Evolutionary conservation across 1,284 basidiomycete genomes (phyloP).

Genomic region (Apiotrichum akiyoshidainum): DNA sequence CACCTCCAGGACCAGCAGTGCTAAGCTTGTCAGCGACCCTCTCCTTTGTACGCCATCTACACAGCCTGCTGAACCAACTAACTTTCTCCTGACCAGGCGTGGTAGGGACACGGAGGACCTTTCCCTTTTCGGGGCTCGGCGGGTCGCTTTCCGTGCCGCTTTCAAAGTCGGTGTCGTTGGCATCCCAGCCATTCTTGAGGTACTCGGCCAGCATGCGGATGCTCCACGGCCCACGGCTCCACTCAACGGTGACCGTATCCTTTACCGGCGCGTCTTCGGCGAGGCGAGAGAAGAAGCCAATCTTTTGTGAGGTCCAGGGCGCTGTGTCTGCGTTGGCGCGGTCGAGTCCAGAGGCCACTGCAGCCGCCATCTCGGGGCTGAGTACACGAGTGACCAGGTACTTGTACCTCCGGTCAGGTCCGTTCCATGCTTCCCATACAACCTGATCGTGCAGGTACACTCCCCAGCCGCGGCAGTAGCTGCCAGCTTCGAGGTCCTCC

Average conservation of each 20-base stretch:
- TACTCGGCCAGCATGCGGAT: constrained; percentile 4
- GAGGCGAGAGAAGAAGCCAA: constrained; percentile 2
- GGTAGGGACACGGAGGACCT: too few relatives aligned
- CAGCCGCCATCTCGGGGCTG: too few relatives aligned
- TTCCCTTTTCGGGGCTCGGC: background rate
- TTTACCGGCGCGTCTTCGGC: background rate
- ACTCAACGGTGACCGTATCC: background rate
- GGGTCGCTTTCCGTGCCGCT: background rate
- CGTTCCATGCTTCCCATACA: constrained; percentile 7
- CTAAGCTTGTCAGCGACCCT: background rate
- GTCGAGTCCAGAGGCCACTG: background rate
- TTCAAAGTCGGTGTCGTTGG: background rate
- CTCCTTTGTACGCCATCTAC: background rate
- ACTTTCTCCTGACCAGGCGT: background rate
- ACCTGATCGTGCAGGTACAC: background rate
- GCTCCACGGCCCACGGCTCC: background rate
- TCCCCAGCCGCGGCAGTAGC: constrained; percentile 3
- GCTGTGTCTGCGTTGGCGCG: too few relatives aligned
- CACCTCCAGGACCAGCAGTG: background rate
- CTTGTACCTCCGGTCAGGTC: background rate
- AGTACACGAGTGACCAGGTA: background rate
- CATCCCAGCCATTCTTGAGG: constrained; percentile 1
- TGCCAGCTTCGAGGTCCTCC: background rate
- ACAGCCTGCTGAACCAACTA: background rate
- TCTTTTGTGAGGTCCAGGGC: background rate